A percentile compares a stretch with the other conserved stretches of the same genome.
Evolutionary conservation across 768 basidiomycete genomes (phyloP).

Genomic region (Coprinopsis sp.): DNA sequence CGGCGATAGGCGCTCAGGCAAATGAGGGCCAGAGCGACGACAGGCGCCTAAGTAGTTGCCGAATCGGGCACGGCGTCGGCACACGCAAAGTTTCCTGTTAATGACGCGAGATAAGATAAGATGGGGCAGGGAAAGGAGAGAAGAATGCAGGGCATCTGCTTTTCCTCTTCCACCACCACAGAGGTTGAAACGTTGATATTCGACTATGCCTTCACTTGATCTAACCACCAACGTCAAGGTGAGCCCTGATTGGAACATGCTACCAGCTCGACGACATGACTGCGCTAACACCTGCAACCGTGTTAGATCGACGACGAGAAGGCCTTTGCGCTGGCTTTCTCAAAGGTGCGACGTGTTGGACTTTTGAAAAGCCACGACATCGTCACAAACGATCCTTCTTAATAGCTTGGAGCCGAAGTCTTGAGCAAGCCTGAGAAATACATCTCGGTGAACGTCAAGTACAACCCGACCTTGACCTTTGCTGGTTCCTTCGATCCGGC

Average conservation of each 20-base stretch:
- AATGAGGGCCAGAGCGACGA: too few relatives aligned
- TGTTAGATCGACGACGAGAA: constrained; percentile 4
- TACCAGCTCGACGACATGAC: neutral
- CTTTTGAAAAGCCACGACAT: neutral
- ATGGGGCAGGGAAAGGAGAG: too few relatives aligned
- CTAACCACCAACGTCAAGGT: constrained; percentile 7
- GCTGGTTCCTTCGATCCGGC: constrained; percentile 63
- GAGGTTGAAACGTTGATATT: neutral
- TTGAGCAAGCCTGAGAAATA: constrained; percentile 20
- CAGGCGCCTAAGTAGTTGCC: too few relatives aligned
- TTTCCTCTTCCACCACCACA: neutral
- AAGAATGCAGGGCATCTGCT: neutral
- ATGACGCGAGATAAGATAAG: too few relatives aligned
- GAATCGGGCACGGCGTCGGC: too few relatives aligned
- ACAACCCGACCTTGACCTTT: constrained; percentile 59
- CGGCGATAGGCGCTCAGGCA: too few relatives aligned
- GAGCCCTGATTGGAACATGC: neutral
- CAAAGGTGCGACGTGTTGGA: neutral
- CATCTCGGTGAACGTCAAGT: constrained; percentile 73
- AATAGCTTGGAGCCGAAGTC: neutral
- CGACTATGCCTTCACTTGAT: constrained; percentile 3
- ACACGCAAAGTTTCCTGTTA: too few relatives aligned
- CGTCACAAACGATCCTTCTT: neutral
- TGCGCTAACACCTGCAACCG: constrained; percentile 1
- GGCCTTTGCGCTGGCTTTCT: constrained; percentile 5